Base-by-base conservation (phyloP, 768 basidiomycete species). In the Ramaria sp. region DNA sequence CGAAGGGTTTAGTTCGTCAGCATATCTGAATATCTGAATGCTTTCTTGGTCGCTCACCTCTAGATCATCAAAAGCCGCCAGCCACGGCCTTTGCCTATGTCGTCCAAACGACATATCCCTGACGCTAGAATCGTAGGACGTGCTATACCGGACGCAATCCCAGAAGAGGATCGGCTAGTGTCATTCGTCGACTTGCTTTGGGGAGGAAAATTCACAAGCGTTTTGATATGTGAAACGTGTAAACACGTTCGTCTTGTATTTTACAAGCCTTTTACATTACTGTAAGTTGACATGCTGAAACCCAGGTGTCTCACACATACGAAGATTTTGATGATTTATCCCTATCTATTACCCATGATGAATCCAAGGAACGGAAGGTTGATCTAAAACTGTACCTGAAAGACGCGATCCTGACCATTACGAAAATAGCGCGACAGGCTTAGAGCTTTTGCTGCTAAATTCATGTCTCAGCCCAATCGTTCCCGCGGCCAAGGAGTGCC, bases 261-360 rank as follows among this genome's bases (percentile, higher is more conserved):
- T n/a, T 7, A 13, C 34, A 37, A 13, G 34, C 31, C n/a, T 27
- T 27, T 27, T 27, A 27, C 3, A 27, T 27, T 27, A 27, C 2
- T 27, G 27, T 27, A 27, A 27, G 3, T 5, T 27, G 27, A 27
- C 27, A 27, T 27, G 27, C 27, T 27, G 27, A 27, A 27, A n/a
- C n/a, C 15, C 57, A 74, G 73, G 70, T 75, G 20, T 95, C 92
- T 2, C 84, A 91, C 62, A 90, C 88, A 5, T 87, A 88, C 66
- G 94, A 98, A 69, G 91, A 92, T 65, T 97, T 96, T 69, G 86
- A 88, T 67, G 94, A 96, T 69, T 84, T 98, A 63, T 91, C 90
- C 52, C 73, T 98, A 34, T 88, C 86, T 68, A 86, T 94, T 68
- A 89, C 86, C 66, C 79, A 92, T 60, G 86, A 91, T 62, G 88